Evolutionary conservation across 2,329 filamentous ascomycete genomes (phyloP).

Genomic region (Penicillium decumbens): DNA sequence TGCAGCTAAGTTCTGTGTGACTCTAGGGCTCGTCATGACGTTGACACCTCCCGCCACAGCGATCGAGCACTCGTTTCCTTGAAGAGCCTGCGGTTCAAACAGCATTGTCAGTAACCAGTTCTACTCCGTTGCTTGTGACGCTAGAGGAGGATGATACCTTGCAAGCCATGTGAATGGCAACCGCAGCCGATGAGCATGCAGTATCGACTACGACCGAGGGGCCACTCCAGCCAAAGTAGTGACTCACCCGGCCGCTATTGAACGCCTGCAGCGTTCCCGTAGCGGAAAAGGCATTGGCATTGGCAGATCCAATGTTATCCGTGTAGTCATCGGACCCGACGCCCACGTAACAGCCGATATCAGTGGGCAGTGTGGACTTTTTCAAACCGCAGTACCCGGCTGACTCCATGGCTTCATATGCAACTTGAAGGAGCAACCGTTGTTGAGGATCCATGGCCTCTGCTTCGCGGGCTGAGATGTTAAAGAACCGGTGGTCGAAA

Average conservation of each 20-base stretch:
- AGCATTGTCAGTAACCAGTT: too few relatives aligned
- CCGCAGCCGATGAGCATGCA: conserved; percentile 41
- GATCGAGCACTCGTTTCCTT: conserved; percentile 19
- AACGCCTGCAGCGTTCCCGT: conserved; percentile 17
- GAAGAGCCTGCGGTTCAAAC: conserved; percentile 5
- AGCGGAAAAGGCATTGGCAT: conserved; percentile 28
- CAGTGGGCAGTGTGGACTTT: not conserved
- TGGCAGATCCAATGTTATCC: conserved; percentile 25
- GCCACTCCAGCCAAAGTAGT: conserved; percentile 44
- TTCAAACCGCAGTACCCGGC: conserved; percentile 25
- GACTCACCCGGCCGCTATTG: conserved; percentile 34
- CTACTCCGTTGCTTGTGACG: too few relatives aligned
- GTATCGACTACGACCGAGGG: conserved; percentile 42
- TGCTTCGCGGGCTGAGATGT: conserved; percentile 23
- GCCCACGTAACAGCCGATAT: conserved; percentile 30
- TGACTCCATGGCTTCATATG: conserved; percentile 32
- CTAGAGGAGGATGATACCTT: not conserved
- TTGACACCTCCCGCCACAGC: conserved; percentile 38
- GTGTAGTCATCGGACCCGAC: conserved; percentile 26
- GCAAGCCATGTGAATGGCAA: conserved; percentile 32
- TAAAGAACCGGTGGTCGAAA: conserved; percentile 35
- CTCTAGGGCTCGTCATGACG: conserved; percentile 27
- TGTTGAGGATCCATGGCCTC: conserved; percentile 31
- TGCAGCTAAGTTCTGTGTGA: conserved; percentile 27
- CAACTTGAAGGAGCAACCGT: conserved; percentile 25